These are phyloP conservation scores for Tulasnella sp. DNA, from an alignment of 768 basidiomycete genomes.

Conservation along the genomic window DNA sequence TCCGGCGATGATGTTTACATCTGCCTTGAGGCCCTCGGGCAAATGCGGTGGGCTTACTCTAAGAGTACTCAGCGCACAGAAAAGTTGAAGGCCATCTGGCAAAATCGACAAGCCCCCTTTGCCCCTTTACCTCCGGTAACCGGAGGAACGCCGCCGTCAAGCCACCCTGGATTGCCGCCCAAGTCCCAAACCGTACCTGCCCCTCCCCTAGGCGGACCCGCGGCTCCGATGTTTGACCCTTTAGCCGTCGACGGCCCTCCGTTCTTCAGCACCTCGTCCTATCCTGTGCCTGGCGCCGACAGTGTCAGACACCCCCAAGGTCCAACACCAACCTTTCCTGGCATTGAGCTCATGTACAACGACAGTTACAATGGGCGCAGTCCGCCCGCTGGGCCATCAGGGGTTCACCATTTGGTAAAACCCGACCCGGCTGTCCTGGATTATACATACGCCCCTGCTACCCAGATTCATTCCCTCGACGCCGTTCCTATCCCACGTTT, in stretches of 20 bases:
- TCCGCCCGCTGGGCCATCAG: not conserved
- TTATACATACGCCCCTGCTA: not conserved
- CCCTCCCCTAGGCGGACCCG: not conserved
- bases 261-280: not conserved
- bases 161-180: not conserved
- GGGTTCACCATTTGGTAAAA: not conserved
- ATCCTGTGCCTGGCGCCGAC: not conserved
- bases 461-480: not conserved
- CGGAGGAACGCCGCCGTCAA: not conserved
- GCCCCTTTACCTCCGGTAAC: not conserved
- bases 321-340: not conserved
- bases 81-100: slow-evolving; percentile 27
- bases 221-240: slow-evolving; percentile 10
- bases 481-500: not conserved
- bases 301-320: not conserved
- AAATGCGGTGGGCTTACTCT: slow-evolving; percentile 72
- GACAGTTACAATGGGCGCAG: not conserved
- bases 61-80: slow-evolving; percentile 57
- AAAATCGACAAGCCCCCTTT: not conserved
- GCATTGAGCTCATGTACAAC: not conserved
- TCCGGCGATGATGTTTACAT: slow-evolving; percentile 49
- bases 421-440: not conserved
- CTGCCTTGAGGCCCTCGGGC: slow-evolving; percentile 70
- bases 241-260: not conserved
- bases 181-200: not conserved